These are phyloP conservation scores for Crucibulum laeve DNA, from an alignment of 768 basidiomycete genomes.

Conservation along the genomic window DNA sequence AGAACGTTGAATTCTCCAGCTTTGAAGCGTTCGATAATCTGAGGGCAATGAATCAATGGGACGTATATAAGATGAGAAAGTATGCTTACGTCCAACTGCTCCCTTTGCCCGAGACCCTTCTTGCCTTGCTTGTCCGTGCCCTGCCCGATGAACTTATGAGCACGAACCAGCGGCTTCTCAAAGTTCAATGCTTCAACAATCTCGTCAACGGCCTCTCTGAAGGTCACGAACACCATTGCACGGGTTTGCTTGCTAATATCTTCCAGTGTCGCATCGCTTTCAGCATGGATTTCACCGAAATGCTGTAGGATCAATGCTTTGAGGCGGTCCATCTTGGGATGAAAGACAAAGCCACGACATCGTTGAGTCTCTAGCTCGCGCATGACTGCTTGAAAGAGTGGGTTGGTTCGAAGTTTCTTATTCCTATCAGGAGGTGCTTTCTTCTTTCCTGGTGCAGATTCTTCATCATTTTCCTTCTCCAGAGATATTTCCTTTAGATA, in stretches of 20 bases:
- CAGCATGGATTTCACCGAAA: conserved; percentile 55
- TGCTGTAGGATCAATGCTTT: conserved; percentile 73
- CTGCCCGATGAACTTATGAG: conserved; percentile 88
- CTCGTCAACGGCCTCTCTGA: conserved; percentile 86
- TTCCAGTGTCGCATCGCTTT: conserved; percentile 30
- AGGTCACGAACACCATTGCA: conserved; percentile 95
- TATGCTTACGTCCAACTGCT: conserved; percentile 75
- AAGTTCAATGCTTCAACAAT: conserved; percentile 76
- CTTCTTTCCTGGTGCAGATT: conserved; percentile 24
- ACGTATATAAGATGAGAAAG: conserved; percentile 1
- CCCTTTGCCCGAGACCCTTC: conserved; percentile 86
- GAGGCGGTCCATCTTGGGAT: conserved; percentile 92
- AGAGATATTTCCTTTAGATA: conserved; percentile 45
- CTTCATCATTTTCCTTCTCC: conserved; percentile 26
- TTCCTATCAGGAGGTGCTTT: conserved; percentile 30
- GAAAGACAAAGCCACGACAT: conserved; percentile 51
- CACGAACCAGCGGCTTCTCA: conserved; percentile 75
- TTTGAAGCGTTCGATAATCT: conserved; percentile 90
- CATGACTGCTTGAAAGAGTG: conserved; percentile 62
- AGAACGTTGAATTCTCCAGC: conserved; percentile 84
- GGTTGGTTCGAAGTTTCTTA: conserved; percentile 46
- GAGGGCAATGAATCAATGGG: conserved; percentile 7
- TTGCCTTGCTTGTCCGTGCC: conserved; percentile 79
- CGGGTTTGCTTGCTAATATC: conserved; percentile 51
- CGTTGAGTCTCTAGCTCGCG: conserved; percentile 61